phyloP scores from a whole-genome alignment of 805 yeast species.

The Candida sithepensis region DNA sequence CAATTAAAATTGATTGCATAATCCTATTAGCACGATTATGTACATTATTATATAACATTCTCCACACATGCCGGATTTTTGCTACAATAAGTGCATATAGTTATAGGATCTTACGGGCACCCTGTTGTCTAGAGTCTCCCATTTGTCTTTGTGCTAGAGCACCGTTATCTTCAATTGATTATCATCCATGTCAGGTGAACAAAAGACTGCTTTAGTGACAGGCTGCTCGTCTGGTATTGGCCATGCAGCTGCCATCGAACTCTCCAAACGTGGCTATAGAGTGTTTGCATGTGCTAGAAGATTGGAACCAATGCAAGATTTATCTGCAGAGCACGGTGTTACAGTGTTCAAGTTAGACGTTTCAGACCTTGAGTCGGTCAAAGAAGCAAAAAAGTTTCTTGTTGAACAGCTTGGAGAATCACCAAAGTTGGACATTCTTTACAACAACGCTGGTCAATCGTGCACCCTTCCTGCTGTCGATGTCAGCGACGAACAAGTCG shows the following conservation, averaged over 20 bases:
- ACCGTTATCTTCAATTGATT: no score
- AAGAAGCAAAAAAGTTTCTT: conserved; percentile 40
- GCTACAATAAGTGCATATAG: no score
- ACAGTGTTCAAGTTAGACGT: conserved; percentile 56
- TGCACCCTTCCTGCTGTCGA: conserved; percentile 71
- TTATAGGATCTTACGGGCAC: no score
- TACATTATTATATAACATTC: no score
- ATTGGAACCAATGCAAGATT: conserved; percentile 52
- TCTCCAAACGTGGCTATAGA: conserved; percentile 37
- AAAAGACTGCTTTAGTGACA: conserved; percentile 42
- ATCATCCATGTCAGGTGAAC: background rate
- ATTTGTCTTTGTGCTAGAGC: no score
- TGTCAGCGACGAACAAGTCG: conserved; percentile 50
- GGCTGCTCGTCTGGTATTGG: conserved; percentile 63
- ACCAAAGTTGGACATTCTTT: conserved; percentile 54
- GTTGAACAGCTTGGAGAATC: conserved; percentile 11
- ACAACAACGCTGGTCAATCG: conserved; percentile 60
- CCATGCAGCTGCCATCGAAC: conserved; percentile 39
- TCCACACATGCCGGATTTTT: no score
- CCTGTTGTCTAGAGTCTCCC: no score
- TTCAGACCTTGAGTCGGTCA: conserved; percentile 45
- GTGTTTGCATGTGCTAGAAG: conserved; percentile 78
- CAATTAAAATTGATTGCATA: no score
- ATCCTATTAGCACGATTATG: no score
- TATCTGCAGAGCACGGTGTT: conserved; percentile 37